Evolutionary conservation across 306 rosid species (phyloP), one percentile per base, ranked within the genome.

Genomic region (Prunus mira): DNA sequence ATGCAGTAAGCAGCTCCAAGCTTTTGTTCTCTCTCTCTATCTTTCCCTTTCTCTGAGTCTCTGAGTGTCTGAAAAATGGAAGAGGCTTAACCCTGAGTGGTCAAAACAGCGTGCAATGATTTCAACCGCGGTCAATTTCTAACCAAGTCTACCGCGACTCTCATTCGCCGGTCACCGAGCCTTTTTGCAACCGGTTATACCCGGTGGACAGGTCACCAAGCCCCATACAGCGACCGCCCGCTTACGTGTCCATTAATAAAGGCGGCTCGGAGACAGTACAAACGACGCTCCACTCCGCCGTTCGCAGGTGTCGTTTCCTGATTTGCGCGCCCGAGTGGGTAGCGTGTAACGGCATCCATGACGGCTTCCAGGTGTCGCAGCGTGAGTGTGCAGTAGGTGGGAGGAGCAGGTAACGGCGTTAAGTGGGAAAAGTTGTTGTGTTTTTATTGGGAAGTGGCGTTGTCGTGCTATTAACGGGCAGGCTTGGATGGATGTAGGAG

Each of bases 381-480:
- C 0, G 7, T 5, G 2, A 78, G 78, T 78, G 82, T 74, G 50
- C 54, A 12, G 30, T 32, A 24, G 67, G 38, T 24, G 65, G 22
- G 38, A 8, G 3, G 24, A n/a, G 65, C 43, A 49, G 0, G n/a
- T 71, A 77, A 84, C 86, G 88, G 65, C 83, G 86, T 87, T 80
- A 71, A 13, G 80, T 85, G 73, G 72, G 76, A 62, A 54, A 82
- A 84, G 87, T 76, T 79, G 86, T 54, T 28, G 72, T 73, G 84
- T 86, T 88, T 88, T 85, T 81, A 81, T 90, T 83, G 88, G 87
- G 84, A 90, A 88, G 73, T 81, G 91, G 89, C 80, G 24, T 78
- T 90, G 96, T 88, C 96, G 82, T 82, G 84, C 84, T 79, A 73
- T 67, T 73, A 66, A 79, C 91, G 75, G 79, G 91, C 96, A 88